Evolutionary conservation across 129 eudicot genomes (phyloP).

Genomic region (Oenanthe sinensis): DNA sequence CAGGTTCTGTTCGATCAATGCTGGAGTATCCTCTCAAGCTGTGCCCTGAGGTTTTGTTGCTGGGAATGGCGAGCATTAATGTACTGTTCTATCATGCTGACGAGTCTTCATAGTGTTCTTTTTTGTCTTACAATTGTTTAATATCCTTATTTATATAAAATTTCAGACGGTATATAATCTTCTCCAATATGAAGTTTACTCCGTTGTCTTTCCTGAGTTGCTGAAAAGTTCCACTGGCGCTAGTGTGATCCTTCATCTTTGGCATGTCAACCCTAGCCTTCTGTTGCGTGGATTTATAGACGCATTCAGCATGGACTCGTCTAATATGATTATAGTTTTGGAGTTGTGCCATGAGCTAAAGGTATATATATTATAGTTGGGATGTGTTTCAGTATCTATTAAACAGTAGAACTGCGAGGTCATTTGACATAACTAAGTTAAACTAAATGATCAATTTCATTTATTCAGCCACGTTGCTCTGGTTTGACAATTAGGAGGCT

Average conservation of each 20-base stretch:
- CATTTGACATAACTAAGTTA: not conserved
- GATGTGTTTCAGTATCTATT: not conserved
- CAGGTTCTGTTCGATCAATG: conserved; percentile 51
- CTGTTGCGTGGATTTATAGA: conserved; percentile 60
- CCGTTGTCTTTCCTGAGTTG: conserved; percentile 52
- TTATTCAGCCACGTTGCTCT: not conserved
- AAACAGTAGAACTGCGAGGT: not conserved
- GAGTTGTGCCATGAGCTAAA: conserved; percentile 83
- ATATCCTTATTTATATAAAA: not conserved
- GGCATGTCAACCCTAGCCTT: conserved; percentile 63
- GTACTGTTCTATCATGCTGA: conserved; percentile 33
- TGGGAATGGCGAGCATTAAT: conserved; percentile 80
- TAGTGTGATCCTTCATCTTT: conserved; percentile 49
- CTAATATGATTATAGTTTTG: conserved; percentile 37
- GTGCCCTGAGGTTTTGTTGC: conserved; percentile 78
- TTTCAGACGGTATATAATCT: conserved; percentile 86
- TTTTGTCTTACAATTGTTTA: not conserved
- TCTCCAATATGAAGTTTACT: conserved; percentile 68
- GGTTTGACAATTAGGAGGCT: not conserved
- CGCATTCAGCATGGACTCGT: conserved; percentile 38
- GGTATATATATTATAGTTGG: conserved; percentile 28
- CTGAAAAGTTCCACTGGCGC: conserved; percentile 39
- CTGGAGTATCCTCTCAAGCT: conserved; percentile 67
- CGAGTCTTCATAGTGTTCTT: not conserved
- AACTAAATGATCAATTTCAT: not conserved